These are phyloP conservation scores for Rheum nobile DNA, from an alignment of 148 eudicot genomes.

Conservation along the genomic window DNA sequence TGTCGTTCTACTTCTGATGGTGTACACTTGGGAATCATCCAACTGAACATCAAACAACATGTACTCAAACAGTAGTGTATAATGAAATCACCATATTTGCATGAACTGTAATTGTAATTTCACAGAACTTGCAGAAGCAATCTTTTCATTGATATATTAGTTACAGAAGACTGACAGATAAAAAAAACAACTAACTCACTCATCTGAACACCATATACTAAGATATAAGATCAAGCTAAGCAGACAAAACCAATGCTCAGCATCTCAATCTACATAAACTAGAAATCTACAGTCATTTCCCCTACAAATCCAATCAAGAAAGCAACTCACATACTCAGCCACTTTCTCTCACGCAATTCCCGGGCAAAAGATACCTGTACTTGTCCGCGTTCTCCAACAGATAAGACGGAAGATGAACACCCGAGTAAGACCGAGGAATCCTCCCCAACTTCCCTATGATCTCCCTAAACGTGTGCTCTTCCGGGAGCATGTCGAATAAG, in stretches of 20 bases:
- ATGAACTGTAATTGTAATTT: no score
- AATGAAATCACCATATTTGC: no score
- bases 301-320: not conserved
- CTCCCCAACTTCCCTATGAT: slow-evolving; percentile 50
- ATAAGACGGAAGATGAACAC: slow-evolving; percentile 39
- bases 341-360: slow-evolving; percentile 41
- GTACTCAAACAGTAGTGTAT: no score
- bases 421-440: slow-evolving; percentile 42
- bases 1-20: not conserved
- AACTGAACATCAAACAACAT: not conserved
- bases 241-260: not conserved
- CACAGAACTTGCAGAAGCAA: not conserved
- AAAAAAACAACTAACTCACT: not conserved
- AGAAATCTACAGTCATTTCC: not conserved
- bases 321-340: slow-evolving; percentile 12
- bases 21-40: not conserved
- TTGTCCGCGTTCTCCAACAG: slow-evolving; percentile 34
- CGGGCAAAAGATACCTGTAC: slow-evolving; percentile 48
- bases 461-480: slow-evolving; percentile 49
- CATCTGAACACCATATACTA: not conserved
- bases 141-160: not conserved
- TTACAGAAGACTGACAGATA: not conserved
- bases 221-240: not conserved
- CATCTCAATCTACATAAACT: not conserved
- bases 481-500: slow-evolving; percentile 45